Base-by-base conservation (phyloP, 2,329 filamentous ascomycete genomes). In the Alternaria ventricosa region DNA sequence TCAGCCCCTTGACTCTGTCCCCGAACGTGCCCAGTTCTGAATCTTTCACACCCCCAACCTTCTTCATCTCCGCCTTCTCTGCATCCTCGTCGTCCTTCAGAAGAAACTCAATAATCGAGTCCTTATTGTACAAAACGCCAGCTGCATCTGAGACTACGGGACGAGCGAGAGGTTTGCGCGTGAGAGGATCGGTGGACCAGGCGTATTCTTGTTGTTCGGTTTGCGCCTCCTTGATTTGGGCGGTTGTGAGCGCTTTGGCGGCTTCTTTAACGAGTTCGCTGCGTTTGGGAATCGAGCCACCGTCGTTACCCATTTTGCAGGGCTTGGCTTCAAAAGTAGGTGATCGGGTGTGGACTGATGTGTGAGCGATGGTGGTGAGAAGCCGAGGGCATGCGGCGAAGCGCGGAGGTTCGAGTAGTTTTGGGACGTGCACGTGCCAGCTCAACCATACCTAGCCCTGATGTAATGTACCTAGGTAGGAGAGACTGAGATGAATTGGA, bases 251-350 rank as follows among this genome's bases (percentile, higher is more conserved):
- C 55, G 89, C 87, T 73, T 93, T 92, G 45, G 94, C 93, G 27
- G 94, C 93, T 80, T 95, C 91, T 82, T 97, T 97, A 79, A 99
- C 96, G 49, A 99, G 92, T 81, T 99, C 96, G 76, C 94, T 92
- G 30, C 96, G 92, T 67, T 92, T 98, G 6, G 96, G 96, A 71
- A 99, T 99, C 71, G 93, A 89, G 78, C 96, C 96, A 72, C 96
- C 96, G 80, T 99, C 96, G 83, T 99, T 99, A 79, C 96, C 96
- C 96, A 99, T 97, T 72, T 55, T 67, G 28, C 12, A 41, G 30
- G 49, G 30, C 49, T 53, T 53, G 5, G 30, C 9, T 25, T 22
- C 13, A 36, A 25, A 23, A 36, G 30, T 12, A 47, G 13, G 8
- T 36, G 22, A 18, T 45, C 11, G 18, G 57, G 54, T n/a, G 55